These are phyloP conservation scores for Mesembryanthemum crystallinum DNA, from an alignment of 148 eudicot species.

Conservation along the genomic window DNA sequence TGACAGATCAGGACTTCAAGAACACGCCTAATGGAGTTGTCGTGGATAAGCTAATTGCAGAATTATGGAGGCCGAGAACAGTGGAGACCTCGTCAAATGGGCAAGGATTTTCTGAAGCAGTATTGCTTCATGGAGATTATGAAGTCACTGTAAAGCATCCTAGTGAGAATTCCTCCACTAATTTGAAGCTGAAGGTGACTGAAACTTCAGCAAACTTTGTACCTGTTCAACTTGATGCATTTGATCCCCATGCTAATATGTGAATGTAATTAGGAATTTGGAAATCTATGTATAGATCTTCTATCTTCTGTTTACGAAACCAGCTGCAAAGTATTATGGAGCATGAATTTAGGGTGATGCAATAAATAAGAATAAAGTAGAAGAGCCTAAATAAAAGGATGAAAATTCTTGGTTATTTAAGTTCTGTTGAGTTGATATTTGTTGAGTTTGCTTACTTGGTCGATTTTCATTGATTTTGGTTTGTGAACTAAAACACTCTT, in stretches of 20 bases:
- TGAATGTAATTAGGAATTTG: neutral
- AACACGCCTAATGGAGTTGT: constrained; percentile 59
- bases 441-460: too few relatives aligned
- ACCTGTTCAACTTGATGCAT: constrained; percentile 19
- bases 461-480: too few relatives aligned
- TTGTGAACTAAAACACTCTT: too few relatives aligned
- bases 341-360: too few relatives aligned
- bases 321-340: too few relatives aligned
- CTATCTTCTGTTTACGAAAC: too few relatives aligned
- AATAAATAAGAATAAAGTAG: too few relatives aligned
- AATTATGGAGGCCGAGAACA: constrained; percentile 32
- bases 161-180: constrained; percentile 15
- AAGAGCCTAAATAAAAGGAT: too few relatives aligned
- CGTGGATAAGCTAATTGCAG: constrained; percentile 47
- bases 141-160: constrained; percentile 34
- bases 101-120: constrained; percentile 34
- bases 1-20: constrained; percentile 44
- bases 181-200: constrained; percentile 33
- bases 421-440: too few relatives aligned
- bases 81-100: constrained; percentile 26
- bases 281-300: neutral
- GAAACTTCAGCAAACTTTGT: constrained; percentile 17
- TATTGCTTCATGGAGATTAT: constrained; percentile 47
- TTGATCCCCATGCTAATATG: constrained; percentile 19
- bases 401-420: too few relatives aligned